Evolutionary conservation across 805 yeast genomes (phyloP).

Genomic region (Yarrowia sp.): DNA sequence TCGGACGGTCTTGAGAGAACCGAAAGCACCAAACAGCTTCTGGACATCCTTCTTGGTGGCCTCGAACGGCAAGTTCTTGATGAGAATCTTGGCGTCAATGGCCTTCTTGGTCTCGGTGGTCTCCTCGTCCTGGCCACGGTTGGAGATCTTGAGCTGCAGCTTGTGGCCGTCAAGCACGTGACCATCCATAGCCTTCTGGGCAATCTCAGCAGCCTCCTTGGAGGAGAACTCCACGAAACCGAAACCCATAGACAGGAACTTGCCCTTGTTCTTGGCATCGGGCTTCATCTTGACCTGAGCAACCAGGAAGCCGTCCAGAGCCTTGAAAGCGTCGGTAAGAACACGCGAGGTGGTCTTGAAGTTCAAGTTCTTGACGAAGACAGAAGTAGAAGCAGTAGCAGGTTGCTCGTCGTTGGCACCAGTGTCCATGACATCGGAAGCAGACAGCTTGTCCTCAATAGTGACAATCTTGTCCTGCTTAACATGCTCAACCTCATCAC

Average conservation of each 20-base stretch:
- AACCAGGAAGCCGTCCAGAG: slow-evolving; percentile 77
- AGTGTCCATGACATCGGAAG: slow-evolving; percentile 42
- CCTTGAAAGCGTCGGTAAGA: slow-evolving; percentile 66
- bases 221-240: slow-evolving; percentile 93
- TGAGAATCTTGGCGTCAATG: slow-evolving; percentile 70
- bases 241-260: slow-evolving; percentile 91
- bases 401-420: slow-evolving; percentile 53
- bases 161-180: slow-evolving; percentile 86
- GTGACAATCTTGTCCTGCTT: slow-evolving; percentile 45
- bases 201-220: slow-evolving; percentile 77
- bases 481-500: slow-evolving; percentile 51
- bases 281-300: slow-evolving; percentile 89
- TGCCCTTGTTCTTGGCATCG: slow-evolving; percentile 74
- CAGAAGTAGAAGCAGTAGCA: slow-evolving; percentile 81
- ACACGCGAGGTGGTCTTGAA: slow-evolving; percentile 73
- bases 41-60: slow-evolving; percentile 92
- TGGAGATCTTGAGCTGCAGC: slow-evolving; percentile 86
- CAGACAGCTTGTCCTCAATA: slow-evolving; percentile 50
- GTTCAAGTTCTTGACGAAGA: slow-evolving; percentile 90
- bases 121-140: slow-evolving; percentile 59
- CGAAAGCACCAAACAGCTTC: slow-evolving; percentile 92
- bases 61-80: slow-evolving; percentile 97
- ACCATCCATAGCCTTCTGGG: slow-evolving; percentile 76
- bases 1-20: slow-evolving; percentile 86
- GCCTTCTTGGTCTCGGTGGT: slow-evolving; percentile 41